These are phyloP conservation scores for Paspalum vaginatum DNA, from an alignment of 176 grass and related monocot species.

Conservation along the genomic window DNA sequence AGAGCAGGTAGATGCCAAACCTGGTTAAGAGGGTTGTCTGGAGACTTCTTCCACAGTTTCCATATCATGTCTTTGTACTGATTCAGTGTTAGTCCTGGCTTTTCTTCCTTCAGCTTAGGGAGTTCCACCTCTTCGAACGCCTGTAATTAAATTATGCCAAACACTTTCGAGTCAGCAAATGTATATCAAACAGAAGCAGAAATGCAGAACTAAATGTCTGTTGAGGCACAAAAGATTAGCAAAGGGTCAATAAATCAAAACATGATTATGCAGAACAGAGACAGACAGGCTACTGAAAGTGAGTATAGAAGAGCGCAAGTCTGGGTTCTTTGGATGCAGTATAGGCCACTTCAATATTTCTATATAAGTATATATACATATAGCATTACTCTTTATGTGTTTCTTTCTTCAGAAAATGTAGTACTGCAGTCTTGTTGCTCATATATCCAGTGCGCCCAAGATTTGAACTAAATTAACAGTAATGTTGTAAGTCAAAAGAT, in stretches of 20 bases:
- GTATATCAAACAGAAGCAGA: not conserved
- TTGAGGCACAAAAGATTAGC: not conserved
- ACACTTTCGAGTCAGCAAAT: not conserved
- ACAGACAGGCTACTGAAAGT: not conserved
- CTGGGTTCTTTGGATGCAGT: not conserved
- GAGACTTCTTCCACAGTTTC: conserved; percentile 99
- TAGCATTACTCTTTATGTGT: not conserved
- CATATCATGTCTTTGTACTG: conserved; percentile 99
- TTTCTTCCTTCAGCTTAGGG: conserved; percentile 97
- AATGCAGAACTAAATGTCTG: conserved; percentile 22
- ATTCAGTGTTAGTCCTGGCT: conserved; percentile 82
- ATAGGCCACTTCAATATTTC: not conserved
- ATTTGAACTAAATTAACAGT: not conserved
- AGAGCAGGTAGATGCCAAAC: conserved; percentile 36
- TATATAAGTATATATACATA: not conserved
- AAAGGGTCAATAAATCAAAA: not conserved
- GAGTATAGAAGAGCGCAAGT: not conserved
- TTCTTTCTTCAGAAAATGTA: not conserved
- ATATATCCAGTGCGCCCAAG: not conserved
- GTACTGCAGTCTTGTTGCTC: not conserved
- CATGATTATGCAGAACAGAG: not conserved
- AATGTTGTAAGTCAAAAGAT: not conserved
- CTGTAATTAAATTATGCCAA: conserved; percentile 37
- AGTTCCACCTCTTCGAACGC: conserved; percentile 98
- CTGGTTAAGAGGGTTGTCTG: conserved; percentile 98